phyloP scores from a whole-genome alignment of 257 asterid genomes.

The Prunella vulgaris region DNA sequence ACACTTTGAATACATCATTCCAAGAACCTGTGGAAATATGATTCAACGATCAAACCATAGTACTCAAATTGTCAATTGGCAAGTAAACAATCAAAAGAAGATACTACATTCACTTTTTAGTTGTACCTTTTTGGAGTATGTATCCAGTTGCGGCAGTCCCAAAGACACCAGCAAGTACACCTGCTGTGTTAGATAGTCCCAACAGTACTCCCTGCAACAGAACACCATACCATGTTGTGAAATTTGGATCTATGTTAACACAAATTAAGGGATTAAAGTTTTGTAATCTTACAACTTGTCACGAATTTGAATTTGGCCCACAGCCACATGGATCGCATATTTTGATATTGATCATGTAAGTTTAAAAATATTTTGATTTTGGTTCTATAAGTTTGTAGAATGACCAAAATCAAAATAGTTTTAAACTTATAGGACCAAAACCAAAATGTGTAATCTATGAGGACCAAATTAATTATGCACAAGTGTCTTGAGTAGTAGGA shows the following conservation, averaged over 20 bases:
- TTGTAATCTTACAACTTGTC: no score
- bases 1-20: slow-evolving; percentile 90
- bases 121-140: slow-evolving; percentile 86
- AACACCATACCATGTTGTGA: not conserved
- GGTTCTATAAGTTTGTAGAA: no score
- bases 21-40: slow-evolving; percentile 66
- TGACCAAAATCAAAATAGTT: no score
- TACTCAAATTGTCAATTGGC: not conserved
- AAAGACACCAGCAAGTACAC: slow-evolving; percentile 95
- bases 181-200: slow-evolving; percentile 93
- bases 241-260: not conserved
- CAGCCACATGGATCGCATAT: no score
- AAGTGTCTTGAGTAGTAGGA: not conserved
- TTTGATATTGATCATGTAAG: no score
- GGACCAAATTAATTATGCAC: not conserved
- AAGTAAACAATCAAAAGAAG: not conserved
- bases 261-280: no score
- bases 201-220: slow-evolving; percentile 73
- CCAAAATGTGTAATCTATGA: no score
- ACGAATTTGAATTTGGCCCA: no score
- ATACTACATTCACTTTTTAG: not conserved
- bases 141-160: slow-evolving; percentile 99
- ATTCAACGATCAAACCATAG: slow-evolving; percentile 6
- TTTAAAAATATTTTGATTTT: no score
- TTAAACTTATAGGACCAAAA: no score